These are phyloP conservation scores for Xylaria acuta DNA, from an alignment of 495 filamentous ascomycete species.

Conservation along the genomic window DNA sequence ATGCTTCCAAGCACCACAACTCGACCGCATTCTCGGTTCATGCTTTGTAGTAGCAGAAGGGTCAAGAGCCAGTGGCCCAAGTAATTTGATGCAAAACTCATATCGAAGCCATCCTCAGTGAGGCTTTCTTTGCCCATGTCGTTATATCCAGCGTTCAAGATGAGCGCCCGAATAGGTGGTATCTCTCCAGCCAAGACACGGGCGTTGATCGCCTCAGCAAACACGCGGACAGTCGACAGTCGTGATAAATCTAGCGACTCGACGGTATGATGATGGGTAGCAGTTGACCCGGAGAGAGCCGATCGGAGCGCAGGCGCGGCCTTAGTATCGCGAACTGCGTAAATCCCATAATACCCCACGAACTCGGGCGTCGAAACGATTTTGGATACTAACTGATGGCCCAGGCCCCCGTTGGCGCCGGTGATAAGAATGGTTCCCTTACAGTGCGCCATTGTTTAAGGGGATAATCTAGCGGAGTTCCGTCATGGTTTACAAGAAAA, in stretches of 20 bases:
- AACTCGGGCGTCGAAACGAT: conserved; percentile 49
- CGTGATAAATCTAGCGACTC: conserved; percentile 29
- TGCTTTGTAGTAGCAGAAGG: conserved; percentile 46
- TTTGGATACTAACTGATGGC: conserved; percentile 51
- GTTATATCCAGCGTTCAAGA: conserved; percentile 48
- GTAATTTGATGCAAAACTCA: conserved; percentile 49
- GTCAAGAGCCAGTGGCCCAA: conserved; percentile 49
- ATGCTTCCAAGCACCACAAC: conserved; percentile 48
- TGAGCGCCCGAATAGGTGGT: conserved; percentile 47
- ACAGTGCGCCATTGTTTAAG: no score
- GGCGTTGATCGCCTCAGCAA: conserved; percentile 25
- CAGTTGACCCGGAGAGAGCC: conserved; percentile 38
- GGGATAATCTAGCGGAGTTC: no score
- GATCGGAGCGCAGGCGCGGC: conserved; percentile 19
- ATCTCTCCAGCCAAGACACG: conserved; percentile 39
- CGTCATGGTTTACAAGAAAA: no score
- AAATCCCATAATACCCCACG: conserved; percentile 43
- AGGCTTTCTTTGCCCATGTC: conserved; percentile 38
- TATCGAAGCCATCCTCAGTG: conserved; percentile 44
- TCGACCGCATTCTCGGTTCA: conserved; percentile 45
- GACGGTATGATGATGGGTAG: not conserved
- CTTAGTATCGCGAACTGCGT: conserved; percentile 42
- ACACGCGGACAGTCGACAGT: conserved; percentile 18
- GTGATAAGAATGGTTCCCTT: conserved; percentile 32
- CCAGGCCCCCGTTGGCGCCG: conserved; percentile 42